Evolutionary conservation across 2,329 filamentous ascomycete genomes (phyloP).

Genomic region (Xylaria polymorpha): DNA sequence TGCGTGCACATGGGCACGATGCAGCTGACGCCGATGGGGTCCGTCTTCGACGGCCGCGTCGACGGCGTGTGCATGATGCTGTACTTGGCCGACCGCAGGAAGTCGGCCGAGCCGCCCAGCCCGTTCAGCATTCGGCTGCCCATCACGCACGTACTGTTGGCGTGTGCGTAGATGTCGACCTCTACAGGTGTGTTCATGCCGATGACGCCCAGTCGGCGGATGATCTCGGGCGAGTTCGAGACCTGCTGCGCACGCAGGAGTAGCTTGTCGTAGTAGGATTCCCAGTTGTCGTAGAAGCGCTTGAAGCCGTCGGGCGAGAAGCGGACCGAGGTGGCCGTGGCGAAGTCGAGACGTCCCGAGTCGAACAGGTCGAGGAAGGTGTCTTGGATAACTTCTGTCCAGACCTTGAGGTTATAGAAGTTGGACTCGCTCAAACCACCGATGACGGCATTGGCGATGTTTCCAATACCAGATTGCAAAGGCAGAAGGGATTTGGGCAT

Average conservation of each 20-base stretch:
- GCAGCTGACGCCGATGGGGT: conserved; percentile 83
- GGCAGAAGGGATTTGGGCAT: conserved; percentile 82
- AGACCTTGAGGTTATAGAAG: conserved; percentile 89
- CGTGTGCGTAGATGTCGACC: conserved; percentile 94
- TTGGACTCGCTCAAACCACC: conserved; percentile 83
- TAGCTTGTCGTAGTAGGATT: conserved; percentile 81
- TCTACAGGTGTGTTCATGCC: conserved; percentile 97
- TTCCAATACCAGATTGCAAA: conserved; percentile 89
- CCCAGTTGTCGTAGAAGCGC: conserved; percentile 89
- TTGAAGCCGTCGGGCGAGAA: conserved; percentile 93
- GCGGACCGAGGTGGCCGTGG: conserved; percentile 88
- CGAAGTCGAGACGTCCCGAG: conserved; percentile 86
- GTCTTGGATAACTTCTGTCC: conserved; percentile 94
- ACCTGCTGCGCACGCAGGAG: conserved; percentile 89
- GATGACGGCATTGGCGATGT: conserved; percentile 92
- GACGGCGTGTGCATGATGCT: conserved; percentile 94
- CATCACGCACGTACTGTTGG: conserved; percentile 91
- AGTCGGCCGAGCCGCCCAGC: conserved; percentile 78
- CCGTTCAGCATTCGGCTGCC: conserved; percentile 84
- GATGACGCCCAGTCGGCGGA: conserved; percentile 85
- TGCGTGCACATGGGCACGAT: conserved; percentile 96
- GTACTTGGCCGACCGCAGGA: conserved; percentile 78
- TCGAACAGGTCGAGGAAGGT: conserved; percentile 94
- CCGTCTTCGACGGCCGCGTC: conserved; percentile 81
- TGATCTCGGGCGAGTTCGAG: conserved; percentile 91